Base-by-base conservation (phyloP, 2,329 filamentous ascomycete genomes). In the Diaporthe sp. region DNA sequence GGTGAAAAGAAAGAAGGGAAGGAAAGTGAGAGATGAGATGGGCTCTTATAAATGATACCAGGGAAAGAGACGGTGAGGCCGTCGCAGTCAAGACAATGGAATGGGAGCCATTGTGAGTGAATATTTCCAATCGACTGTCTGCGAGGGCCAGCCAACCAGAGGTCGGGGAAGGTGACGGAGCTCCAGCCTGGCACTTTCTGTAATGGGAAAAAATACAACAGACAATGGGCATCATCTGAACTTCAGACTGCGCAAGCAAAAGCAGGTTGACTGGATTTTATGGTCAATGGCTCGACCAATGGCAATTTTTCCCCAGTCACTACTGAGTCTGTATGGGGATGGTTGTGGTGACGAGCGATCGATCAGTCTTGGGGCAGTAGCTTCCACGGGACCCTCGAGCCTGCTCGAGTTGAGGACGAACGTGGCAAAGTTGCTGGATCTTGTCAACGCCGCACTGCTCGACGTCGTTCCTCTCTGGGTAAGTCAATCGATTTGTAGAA, bases 121-220 rank as follows among this genome's bases (percentile, higher is more conserved):
- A 31, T 39, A 39, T 55, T 55, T 55, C 49, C 34, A 49, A 42
- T 55, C 2, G 31, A 37, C 13, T 55, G 20, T 22, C n/a, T 42
- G 65, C 34, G 13, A 39, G 65, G n/a, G 15, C 20, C 20, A 55
- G 49, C 65, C 65, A 70, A 70, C 65, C 49, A 55, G 47, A 37
- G 17, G 22, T 37, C 49, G 34, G 42, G 65, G 65, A 13, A 70
- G 65, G 65, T 4, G n/a, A 42, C 8, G 5, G 49, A 13, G 13
- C 34, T 39, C 49, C n/a, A 55, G 34, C n/a, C 65, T 42, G 65
- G 15, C 47, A 55, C 65, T 70, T 70, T 15, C 65, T 49, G 55
- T 6, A 39, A 28, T 70, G 9, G 42, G 9, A 9, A 42, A 55
- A 20, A 31, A 20, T 15, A 25, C 20, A 55, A 53, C 22, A 28